Evolutionary conservation across 805 yeast species (phyloP), one percentile per base, ranked within the genome.

Genomic region (Ogataea corticis): DNA sequence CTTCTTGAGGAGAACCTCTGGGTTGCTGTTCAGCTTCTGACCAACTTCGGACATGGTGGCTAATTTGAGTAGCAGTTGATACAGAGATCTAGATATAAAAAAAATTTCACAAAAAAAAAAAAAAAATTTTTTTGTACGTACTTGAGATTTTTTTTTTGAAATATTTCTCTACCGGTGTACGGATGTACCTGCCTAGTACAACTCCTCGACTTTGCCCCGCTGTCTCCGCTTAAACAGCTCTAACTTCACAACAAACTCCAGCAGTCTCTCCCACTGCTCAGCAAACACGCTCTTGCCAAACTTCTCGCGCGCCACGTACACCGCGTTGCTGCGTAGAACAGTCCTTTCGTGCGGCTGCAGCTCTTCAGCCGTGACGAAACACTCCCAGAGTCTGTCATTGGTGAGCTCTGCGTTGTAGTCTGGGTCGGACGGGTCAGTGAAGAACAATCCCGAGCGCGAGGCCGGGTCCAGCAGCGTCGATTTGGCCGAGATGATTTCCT

Each of bases 391-490:
- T 1, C 70, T 58, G 0, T 58, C 61, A 35, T 51, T 59, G 27
- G 48, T 46, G 17, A 47, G 49, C 19, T 52, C 43, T 4, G 31
- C 15, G 19, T 48, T 38, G 55, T 60, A 83, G 62, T 87, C 97
- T 1, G 96, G 95, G 60, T 91, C 97, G 6, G 64, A 63, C 11
- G 66, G 65, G 52, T 84, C 80, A 50, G 76, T 80, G 70, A 92
- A 94, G 63, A 90, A 85, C 57, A 86, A 85, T 0, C 98, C 98
- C 0, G 88, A 75, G 46, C 78, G 77, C 12, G 74, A 71, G 18
- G 67, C 61, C 9, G 14, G 13, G 19, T 16, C 32, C 32, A 28
- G 19, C 41, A 38, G 33, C 12, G 44, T 38, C 13, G 30, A 38
- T 33, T 44, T 44, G 31, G 25, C 44, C 2, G 33, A 14, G 15